phyloP scores from a whole-genome alignment of 140 eudicot species.

The Cichorium intybus region DNA sequence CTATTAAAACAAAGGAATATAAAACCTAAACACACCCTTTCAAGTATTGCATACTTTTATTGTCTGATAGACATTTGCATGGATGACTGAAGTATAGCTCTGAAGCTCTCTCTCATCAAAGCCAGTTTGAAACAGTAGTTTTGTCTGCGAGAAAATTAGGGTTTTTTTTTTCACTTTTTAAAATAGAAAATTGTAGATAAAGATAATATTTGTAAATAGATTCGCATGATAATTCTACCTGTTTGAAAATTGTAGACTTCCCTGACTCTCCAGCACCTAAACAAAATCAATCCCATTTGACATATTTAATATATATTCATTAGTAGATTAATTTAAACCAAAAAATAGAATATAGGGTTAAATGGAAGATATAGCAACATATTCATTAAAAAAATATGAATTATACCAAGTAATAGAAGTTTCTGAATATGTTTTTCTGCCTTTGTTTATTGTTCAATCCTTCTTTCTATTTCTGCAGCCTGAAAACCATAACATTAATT shows the following conservation, averaged over 20 bases:
- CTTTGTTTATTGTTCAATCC: slow-evolving; percentile 91
- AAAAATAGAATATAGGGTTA: background rate
- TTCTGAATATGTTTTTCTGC: slow-evolving; percentile 91
- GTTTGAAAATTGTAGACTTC: too few relatives aligned
- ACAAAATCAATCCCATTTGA: slow-evolving; percentile 7
- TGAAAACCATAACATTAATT: slow-evolving; percentile 27
- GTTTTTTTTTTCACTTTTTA: background rate
- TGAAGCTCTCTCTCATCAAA: too few relatives aligned
- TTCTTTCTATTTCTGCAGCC: slow-evolving; percentile 91
- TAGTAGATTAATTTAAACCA: slow-evolving; percentile 5
- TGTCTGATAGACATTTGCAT: too few relatives aligned
- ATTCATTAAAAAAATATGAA: background rate
- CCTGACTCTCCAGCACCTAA: slow-evolving; percentile 95
- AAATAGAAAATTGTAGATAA: background rate
- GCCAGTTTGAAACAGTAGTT: slow-evolving; percentile 87
- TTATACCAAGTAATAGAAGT: slow-evolving; percentile 80
- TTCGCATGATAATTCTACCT: too few relatives aligned
- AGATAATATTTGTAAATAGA: background rate
- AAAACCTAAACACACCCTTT: too few relatives aligned
- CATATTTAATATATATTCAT: slow-evolving; percentile 1
- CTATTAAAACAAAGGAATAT: slow-evolving; percentile 35
- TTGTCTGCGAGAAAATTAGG: slow-evolving; percentile 57
- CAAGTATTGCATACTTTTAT: too few relatives aligned
- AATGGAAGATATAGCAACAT: too few relatives aligned
- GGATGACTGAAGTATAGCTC: too few relatives aligned